Conservation (phyloP, 2,329 filamentous ascomycete genomes). For the Phaeoacremonium minimum region DNA sequence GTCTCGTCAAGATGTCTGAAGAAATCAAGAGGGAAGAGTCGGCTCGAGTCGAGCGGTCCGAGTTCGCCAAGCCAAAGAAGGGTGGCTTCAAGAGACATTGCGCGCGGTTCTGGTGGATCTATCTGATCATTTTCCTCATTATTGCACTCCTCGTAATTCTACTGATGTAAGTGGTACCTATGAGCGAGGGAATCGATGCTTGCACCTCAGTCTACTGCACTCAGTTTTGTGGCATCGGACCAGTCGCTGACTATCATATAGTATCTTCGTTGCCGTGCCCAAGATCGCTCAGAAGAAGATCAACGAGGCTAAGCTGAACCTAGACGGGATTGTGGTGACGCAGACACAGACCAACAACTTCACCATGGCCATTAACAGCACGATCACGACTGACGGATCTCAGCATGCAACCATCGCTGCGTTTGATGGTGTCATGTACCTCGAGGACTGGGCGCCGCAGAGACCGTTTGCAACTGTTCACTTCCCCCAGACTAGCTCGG, state of each 20-base stretch:
- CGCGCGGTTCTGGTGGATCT: conserved; percentile 57
- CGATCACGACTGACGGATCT: conserved; percentile 45
- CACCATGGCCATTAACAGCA: conserved; percentile 51
- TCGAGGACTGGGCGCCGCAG: conserved; percentile 42
- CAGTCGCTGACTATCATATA: conserved; percentile 18
- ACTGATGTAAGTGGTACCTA: conserved; percentile 48
- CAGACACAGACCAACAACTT: conserved; percentile 39
- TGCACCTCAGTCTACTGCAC: not conserved
- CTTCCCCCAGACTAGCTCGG: conserved; percentile 47
- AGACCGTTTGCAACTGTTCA: conserved; percentile 43
- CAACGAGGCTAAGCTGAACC: conserved; percentile 45
- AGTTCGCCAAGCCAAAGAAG: not conserved
- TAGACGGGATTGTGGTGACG: conserved; percentile 46
- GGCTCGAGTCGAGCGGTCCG: not conserved
- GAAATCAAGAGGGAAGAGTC: not conserved
- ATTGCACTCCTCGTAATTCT: conserved; percentile 52
- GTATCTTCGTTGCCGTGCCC: conserved; percentile 52
- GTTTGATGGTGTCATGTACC: conserved; percentile 51
- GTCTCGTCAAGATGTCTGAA: not conserved
- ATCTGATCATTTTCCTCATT: conserved; percentile 45
- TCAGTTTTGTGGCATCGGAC: conserved; percentile 1
- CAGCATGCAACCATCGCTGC: conserved; percentile 46
- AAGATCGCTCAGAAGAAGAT: conserved; percentile 54
- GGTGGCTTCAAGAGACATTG: conserved; percentile 35
- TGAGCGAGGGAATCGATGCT: not conserved